Percentiles rank a stretch among this genome's conserved stretches.
These are phyloP conservation scores for Aspergillus ostianus DNA, from an alignment of 495 filamentous ascomycete genomes.

Conservation along the genomic window DNA sequence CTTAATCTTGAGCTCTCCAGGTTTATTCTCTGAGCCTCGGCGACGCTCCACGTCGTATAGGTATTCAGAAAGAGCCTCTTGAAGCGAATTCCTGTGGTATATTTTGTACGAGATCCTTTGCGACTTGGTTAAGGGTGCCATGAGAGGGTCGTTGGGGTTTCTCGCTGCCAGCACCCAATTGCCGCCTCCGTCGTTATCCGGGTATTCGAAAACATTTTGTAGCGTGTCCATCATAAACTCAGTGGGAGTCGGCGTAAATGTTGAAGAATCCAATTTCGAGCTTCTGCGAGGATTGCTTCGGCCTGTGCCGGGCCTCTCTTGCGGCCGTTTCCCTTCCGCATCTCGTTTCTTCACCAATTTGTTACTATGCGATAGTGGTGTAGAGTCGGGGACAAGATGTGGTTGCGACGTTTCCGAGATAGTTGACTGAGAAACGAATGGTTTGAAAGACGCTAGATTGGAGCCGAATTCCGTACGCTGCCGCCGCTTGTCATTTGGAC, in stretches of 20 bases:
- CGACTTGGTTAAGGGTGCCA: constrained; percentile 8
- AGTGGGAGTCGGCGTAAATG: constrained; percentile 29
- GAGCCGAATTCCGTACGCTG: not conserved
- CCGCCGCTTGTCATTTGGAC: not conserved
- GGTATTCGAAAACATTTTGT: constrained; percentile 24
- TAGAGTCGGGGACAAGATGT: not conserved
- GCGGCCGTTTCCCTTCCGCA: not conserved
- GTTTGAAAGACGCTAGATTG: not conserved
- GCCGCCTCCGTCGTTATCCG: constrained; percentile 5
- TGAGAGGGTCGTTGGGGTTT: constrained; percentile 6
- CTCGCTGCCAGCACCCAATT: constrained; percentile 6
- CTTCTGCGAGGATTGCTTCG: constrained; percentile 8
- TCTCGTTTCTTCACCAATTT: not conserved
- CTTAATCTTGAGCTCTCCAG: not conserved
- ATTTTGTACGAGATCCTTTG: constrained; percentile 14
- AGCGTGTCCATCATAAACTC: constrained; percentile 36
- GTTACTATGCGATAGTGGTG: not conserved
- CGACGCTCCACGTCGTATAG: constrained; percentile 36
- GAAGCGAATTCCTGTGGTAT: constrained; percentile 26
- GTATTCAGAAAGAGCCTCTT: constrained; percentile 40
- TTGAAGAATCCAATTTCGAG: not conserved
- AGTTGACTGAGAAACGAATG: not conserved
- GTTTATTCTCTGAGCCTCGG: not conserved
- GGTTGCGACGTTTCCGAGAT: not conserved
- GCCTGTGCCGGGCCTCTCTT: constrained; percentile 1